These are phyloP conservation scores for Mycena vulgaris DNA, from an alignment of 768 basidiomycete genomes.

Conservation along the genomic window DNA sequence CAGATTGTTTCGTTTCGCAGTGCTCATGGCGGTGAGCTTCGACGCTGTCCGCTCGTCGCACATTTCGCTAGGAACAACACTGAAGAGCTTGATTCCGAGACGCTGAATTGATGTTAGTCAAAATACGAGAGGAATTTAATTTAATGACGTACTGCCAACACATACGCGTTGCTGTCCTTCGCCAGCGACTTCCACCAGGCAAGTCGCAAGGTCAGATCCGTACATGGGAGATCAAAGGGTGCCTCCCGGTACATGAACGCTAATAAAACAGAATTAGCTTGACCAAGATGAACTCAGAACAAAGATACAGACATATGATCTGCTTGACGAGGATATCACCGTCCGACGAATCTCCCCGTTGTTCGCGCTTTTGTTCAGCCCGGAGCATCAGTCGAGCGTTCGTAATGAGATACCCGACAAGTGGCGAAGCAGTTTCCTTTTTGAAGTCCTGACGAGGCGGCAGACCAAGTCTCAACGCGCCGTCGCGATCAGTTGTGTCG, in stretches of 20 bases:
- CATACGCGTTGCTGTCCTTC: slow-evolving; percentile 8
- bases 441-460: background rate
- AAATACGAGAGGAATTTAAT: background rate
- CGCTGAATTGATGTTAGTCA: background rate
- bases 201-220: background rate
- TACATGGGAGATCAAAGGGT: too few relatives aligned
- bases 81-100: slow-evolving; percentile 17
- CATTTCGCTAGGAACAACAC: slow-evolving; percentile 21
- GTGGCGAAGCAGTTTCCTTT: slow-evolving; percentile 1
- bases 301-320: background rate
- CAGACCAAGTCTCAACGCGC: slow-evolving; percentile 12
- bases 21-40: slow-evolving; percentile 19
- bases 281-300: background rate
- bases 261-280: background rate
- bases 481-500: slow-evolving; percentile 34
- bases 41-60: slow-evolving; percentile 16
- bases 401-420: background rate
- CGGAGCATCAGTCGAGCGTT: slow-evolving; percentile 8
- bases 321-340: slow-evolving; percentile 2
- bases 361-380: slow-evolving; percentile 5
- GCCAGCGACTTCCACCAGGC: slow-evolving; percentile 13
- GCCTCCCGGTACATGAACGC: slow-evolving; percentile 22
- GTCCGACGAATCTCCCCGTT: background rate
- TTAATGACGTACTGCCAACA: background rate
- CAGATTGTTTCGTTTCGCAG: slow-evolving; percentile 1